phyloP scores from a whole-genome alignment of 1,139 yeast species.

The Yamadazyma mexicana region DNA sequence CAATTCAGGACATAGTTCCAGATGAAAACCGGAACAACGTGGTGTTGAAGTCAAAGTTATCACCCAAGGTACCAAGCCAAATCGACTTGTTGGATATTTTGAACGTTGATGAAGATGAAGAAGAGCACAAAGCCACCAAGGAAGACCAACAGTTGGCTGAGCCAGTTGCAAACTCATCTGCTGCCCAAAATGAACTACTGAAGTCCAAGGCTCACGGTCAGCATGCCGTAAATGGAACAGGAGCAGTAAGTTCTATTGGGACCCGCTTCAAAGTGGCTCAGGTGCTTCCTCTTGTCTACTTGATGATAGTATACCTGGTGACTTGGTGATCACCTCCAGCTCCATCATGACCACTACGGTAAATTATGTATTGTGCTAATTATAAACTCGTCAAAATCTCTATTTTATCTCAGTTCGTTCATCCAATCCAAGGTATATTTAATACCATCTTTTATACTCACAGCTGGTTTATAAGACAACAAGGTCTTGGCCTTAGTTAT shows the following conservation, averaged over 20 bases:
- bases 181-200: too few species aligned
- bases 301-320: too few species aligned
- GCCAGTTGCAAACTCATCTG: too few species aligned
- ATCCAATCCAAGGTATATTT: conserved; percentile 81
- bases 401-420: conserved; percentile 55
- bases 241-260: neutral
- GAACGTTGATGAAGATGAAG: neutral
- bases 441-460: conserved; percentile 81
- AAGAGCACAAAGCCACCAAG: neutral
- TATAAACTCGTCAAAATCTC: neutral
- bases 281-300: too few species aligned
- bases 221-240: neutral
- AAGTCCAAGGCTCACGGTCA: neutral
- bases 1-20: neutral
- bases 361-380: neutral
- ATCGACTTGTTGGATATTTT: conserved; percentile 2
- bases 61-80: conserved; percentile 9
- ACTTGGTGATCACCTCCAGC: too few species aligned
- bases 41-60: conserved; percentile 13
- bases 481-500: conserved; percentile 79
- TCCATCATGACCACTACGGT: too few species aligned
- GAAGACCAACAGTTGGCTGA: neutral
- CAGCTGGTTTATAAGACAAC: conserved; percentile 80
- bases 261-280: too few species aligned
- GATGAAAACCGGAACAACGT: neutral